Conservation (phyloP, 129 eudicot genomes). For the Arctium minus region DNA sequence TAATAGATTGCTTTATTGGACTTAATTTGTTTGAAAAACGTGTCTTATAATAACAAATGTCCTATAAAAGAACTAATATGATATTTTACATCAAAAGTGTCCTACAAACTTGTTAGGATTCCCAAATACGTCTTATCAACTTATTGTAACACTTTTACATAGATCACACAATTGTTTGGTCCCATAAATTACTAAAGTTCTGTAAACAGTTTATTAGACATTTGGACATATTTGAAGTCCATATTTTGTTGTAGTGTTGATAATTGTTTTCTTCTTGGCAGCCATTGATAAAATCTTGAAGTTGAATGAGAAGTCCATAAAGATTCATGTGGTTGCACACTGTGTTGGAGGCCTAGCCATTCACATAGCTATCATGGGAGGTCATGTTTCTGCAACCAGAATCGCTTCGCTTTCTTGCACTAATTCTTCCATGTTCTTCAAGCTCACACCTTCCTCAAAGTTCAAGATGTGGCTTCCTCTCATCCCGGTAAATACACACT, state of each 20-base stretch:
- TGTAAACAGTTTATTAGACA: neutral
- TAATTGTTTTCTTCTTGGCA: constrained; percentile 3
- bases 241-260: neutral
- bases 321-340: constrained; percentile 37
- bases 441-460: constrained; percentile 32
- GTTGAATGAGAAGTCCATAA: neutral
- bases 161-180: neutral
- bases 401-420: constrained; percentile 54
- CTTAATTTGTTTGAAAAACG: too few species aligned
- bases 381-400: constrained; percentile 34
- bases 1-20: neutral
- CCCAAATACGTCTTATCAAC: neutral
- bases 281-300: constrained; percentile 28
- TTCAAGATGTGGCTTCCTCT: constrained; percentile 63
- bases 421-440: constrained; percentile 54
- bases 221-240: neutral
- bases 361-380: constrained; percentile 47
- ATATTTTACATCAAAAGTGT: too few species aligned
- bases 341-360: constrained; percentile 36
- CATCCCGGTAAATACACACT: constrained; percentile 33
- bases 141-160: neutral
- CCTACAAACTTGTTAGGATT: too few species aligned
- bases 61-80: too few species aligned
- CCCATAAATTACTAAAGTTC: neutral
- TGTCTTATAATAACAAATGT: too few species aligned